Evolutionary conservation across 495 filamentous ascomycete genomes (phyloP).

Genomic region (Penicillium lividum): DNA sequence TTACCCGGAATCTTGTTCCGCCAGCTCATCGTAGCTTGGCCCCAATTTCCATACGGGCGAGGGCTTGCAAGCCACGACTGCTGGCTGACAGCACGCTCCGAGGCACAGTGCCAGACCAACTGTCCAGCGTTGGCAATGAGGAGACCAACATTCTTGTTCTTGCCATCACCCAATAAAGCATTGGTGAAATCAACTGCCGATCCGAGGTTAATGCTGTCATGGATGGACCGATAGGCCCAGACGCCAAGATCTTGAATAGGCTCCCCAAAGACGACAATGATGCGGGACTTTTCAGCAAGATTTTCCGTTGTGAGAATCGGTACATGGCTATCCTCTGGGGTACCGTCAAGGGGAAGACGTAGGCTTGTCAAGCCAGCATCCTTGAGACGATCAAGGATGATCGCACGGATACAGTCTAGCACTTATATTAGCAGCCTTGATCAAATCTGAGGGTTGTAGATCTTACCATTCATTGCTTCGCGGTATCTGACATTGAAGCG

Average conservation of each 20-base stretch:
- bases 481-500: slow-evolving; percentile 70
- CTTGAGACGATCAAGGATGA: slow-evolving; percentile 61
- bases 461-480: slow-evolving; percentile 67
- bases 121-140: slow-evolving; percentile 75
- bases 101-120: slow-evolving; percentile 64
- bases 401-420: slow-evolving; percentile 62
- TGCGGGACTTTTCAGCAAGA: slow-evolving; percentile 56
- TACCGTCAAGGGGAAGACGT: slow-evolving; percentile 58
- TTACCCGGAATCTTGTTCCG: slow-evolving; percentile 62
- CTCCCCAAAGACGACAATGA: slow-evolving; percentile 77
- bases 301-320: slow-evolving; percentile 65
- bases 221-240: slow-evolving; percentile 66
- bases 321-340: slow-evolving; percentile 54
- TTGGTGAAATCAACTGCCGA: slow-evolving; percentile 63
- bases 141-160: slow-evolving; percentile 37
- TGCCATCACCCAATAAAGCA: slow-evolving; percentile 37
- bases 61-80: slow-evolving; percentile 54
- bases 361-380: slow-evolving; percentile 53
- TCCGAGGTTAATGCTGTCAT: slow-evolving; percentile 62
- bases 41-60: slow-evolving; percentile 51
- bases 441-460: background rate
- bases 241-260: slow-evolving; percentile 69
- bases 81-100: slow-evolving; percentile 54
- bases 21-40: slow-evolving; percentile 32
- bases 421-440: background rate